Conservation (phyloP, 768 basidiomycete species). For the Panellus pusillus region DNA sequence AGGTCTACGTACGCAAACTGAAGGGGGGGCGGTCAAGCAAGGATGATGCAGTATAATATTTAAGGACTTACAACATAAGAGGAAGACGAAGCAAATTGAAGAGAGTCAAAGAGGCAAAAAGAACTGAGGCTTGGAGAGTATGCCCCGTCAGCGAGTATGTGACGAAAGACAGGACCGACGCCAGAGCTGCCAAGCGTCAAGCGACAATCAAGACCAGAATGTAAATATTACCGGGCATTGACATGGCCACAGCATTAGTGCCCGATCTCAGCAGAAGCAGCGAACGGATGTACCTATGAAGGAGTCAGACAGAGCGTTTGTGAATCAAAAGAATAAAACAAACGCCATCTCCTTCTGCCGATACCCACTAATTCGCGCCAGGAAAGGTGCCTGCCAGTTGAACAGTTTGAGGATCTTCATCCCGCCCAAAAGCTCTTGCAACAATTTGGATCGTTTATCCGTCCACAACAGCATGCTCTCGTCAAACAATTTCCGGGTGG, state of each 20-base stretch:
- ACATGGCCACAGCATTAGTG: slow-evolving; percentile 67
- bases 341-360: slow-evolving; percentile 72
- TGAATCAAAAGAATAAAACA: slow-evolving; percentile 15
- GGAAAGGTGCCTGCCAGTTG: slow-evolving; percentile 83
- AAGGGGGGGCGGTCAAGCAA: background rate
- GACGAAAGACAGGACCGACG: slow-evolving; percentile 75
- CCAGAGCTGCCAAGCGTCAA: slow-evolving; percentile 40
- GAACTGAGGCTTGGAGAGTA: slow-evolving; percentile 60
- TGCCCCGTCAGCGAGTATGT: slow-evolving; percentile 78
- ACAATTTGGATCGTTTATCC: slow-evolving; percentile 83
- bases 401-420: slow-evolving; percentile 95
- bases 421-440: slow-evolving; percentile 86
- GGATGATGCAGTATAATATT: background rate
- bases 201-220: background rate
- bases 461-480: slow-evolving; percentile 51
- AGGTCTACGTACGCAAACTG: slow-evolving; percentile 39
- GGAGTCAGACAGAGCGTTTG: background rate
- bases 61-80: slow-evolving; percentile 57
- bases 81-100: slow-evolving; percentile 85
- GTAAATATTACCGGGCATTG: slow-evolving; percentile 49
- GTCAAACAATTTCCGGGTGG: no score
- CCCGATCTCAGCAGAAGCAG: slow-evolving; percentile 66
- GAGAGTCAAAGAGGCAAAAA: slow-evolving; percentile 83
- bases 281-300: slow-evolving; percentile 58
- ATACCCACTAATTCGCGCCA: slow-evolving; percentile 69